Evolutionary conservation across 2,329 filamentous ascomycete genomes (phyloP).

Genomic region (Pseudovirgaria hyperparasitica): DNA sequence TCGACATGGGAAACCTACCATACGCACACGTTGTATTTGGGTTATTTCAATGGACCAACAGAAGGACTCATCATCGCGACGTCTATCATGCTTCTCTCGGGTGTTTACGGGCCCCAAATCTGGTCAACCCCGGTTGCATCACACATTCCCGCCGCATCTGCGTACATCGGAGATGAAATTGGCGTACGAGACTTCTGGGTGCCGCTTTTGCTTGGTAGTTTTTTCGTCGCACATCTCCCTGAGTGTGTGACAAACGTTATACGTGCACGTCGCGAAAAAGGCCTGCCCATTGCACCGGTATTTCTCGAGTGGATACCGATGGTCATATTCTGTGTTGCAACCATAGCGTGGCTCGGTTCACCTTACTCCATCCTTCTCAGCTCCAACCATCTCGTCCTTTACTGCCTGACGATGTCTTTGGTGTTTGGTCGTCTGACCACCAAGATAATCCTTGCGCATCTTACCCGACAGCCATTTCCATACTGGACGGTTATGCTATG

Average conservation of each 20-base stretch:
- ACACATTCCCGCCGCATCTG: slow-evolving; percentile 22
- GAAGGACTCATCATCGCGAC: slow-evolving; percentile 88
- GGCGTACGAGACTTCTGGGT: slow-evolving; percentile 87
- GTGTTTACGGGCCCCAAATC: slow-evolving; percentile 75
- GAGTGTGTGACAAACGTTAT: slow-evolving; percentile 83
- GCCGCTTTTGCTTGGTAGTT: slow-evolving; percentile 35
- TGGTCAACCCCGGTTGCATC: slow-evolving; percentile 68
- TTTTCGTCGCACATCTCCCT: slow-evolving; percentile 57
- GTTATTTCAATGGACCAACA: slow-evolving; percentile 81
- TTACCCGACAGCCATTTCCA: slow-evolving; percentile 87
- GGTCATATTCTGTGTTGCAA: slow-evolving; percentile 61
- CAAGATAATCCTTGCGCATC: slow-evolving; percentile 94
- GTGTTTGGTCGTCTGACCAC: slow-evolving; percentile 98
- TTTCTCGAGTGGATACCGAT: slow-evolving; percentile 94
- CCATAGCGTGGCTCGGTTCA: slow-evolving; percentile 76
- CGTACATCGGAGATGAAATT: slow-evolving; percentile 54
- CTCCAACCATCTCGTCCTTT: slow-evolving; percentile 81
- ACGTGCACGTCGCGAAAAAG: slow-evolving; percentile 56
- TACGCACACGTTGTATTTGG: slow-evolving; percentile 91
- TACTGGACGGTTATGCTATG: slow-evolving; percentile 90
- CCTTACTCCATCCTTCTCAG: slow-evolving; percentile 70
- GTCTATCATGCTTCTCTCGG: slow-evolving; percentile 72
- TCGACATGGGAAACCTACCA: slow-evolving; percentile 99
- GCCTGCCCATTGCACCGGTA: slow-evolving; percentile 64
- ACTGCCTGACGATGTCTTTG: slow-evolving; percentile 89